Base-by-base conservation (phyloP, 78 protist genomes). In the Cavenderia fasciculata region DNA sequence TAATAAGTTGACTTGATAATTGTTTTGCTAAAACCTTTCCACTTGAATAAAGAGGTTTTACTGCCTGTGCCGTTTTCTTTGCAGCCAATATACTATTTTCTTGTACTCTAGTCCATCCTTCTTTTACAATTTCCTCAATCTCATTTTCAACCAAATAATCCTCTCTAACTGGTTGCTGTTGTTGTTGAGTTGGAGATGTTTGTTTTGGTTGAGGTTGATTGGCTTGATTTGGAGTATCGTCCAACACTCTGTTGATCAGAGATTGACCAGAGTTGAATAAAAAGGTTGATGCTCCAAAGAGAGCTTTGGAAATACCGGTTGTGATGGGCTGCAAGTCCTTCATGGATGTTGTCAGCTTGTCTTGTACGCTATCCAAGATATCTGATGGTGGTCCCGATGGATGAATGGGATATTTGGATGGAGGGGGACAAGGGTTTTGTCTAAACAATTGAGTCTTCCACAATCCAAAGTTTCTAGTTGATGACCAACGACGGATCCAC, bases 311-410 rank as follows among this genome's bases (percentile, higher is more conserved):
- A 19, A 75, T 43, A 25, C 41, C 44, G 31, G 46, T 23, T 40
- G 85, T 59, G 36, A 74, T 19, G 16, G 85, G 85, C n/a, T 57
- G 38, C 49, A 75, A 44, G 21, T 75, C 61, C 29, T 57, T 75
- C 25, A 75, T 75, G 29, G 86, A 75, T n/a, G 41, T 18, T 19
- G 52, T 41, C 4, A 79, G 40, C 11, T 61, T 79, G 54, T 79
- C 88, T 66, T 79, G 88, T 40, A 79, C 23, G 38, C 54, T 79
- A 66, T 79, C 88, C 2, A 79, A 12, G 4, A 54, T 66, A 40
- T 79, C 88, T 40, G 57, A 25, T 5, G 87, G 87, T 41, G 88
- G 88, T 23, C 88, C 88, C 10, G 88, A 79, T 33, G 88, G 88
- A 79, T 79, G 88, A 29, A 66, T 46, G 16, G 88, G 88, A 40